Evolutionary conservation across 164 flowering plant species (phyloP).

Genomic region (Platanus orientalis): DNA sequence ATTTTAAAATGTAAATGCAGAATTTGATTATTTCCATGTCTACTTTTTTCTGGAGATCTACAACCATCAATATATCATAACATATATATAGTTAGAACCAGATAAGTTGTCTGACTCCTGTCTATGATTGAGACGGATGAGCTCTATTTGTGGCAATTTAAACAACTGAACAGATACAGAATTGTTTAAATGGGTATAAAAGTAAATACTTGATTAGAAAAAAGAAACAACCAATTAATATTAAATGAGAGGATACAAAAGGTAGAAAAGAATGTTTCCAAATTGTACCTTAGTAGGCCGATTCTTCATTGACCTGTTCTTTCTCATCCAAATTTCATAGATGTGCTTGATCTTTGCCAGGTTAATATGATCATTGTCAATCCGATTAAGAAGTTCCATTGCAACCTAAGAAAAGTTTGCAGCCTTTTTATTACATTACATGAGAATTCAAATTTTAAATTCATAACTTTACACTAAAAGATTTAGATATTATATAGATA

Average conservation of each 20-base stretch:
- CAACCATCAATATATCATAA: no score
- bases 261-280: slow-evolving; percentile 3
- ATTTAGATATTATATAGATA: no score
- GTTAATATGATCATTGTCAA: slow-evolving; percentile 14
- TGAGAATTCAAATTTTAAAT: no score
- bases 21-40: no score
- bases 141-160: background rate
- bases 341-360: slow-evolving; percentile 26
- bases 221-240: background rate
- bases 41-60: no score
- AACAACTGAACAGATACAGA: background rate
- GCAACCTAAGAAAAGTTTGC: slow-evolving; percentile 34
- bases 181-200: background rate
- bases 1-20: no score
- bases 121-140: background rate
- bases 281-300: slow-evolving; percentile 33
- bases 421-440: no score
- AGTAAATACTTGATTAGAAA: background rate
- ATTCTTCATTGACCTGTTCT: slow-evolving; percentile 27
- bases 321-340: slow-evolving; percentile 59
- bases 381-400: slow-evolving; percentile 47
- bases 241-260: background rate
- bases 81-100: background rate
- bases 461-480: no score
- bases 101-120: background rate